Conservation (phyloP, 176 grass and related monocot genomes). For the Raddia guianensis region DNA sequence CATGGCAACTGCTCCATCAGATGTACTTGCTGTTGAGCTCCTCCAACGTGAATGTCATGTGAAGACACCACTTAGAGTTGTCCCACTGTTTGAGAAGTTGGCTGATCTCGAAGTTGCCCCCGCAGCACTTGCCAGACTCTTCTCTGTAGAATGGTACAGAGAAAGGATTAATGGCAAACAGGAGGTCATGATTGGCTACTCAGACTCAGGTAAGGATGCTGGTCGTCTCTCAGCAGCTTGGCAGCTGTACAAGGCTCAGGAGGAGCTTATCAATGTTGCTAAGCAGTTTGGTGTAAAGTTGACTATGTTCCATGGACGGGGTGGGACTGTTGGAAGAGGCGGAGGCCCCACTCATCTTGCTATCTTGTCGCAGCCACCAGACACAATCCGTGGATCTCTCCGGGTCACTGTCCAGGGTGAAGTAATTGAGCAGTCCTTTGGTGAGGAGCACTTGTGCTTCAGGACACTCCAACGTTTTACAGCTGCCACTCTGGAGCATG, state of each 20-base stretch:
- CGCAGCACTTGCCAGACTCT: conserved; percentile 61
- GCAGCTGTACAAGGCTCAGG: conserved; percentile 86
- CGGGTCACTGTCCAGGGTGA: conserved; percentile 80
- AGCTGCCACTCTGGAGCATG: conserved; percentile 84
- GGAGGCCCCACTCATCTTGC: conserved; percentile 87
- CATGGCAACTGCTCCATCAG: conserved; percentile 78
- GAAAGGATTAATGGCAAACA: conserved; percentile 72
- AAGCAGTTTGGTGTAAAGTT: conserved; percentile 77
- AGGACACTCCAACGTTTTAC: conserved; percentile 80
- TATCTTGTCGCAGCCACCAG: conserved; percentile 80
- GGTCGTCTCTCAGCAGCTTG: conserved; percentile 80
- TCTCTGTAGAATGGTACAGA: conserved; percentile 74
- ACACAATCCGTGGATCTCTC: conserved; percentile 74
- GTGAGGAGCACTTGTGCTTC: conserved; percentile 83
- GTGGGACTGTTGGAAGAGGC: conserved; percentile 84
- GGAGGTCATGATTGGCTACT: conserved; percentile 91
- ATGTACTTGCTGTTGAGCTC: conserved; percentile 77
- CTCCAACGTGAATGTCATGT: conserved; percentile 75
- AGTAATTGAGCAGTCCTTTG: conserved; percentile 83
- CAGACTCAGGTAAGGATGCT: conserved; percentile 82
- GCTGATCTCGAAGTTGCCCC: conserved; percentile 74
- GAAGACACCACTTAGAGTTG: conserved; percentile 75
- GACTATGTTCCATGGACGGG: conserved; percentile 85
- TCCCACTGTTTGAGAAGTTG: conserved; percentile 80
- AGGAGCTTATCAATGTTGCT: conserved; percentile 73